A percentile compares a stretch with the other conserved stretches of the same genome.
Evolutionary conservation across 176 grass and related monocot genomes (phyloP).

Genomic region (Triticum monococcum): DNA sequence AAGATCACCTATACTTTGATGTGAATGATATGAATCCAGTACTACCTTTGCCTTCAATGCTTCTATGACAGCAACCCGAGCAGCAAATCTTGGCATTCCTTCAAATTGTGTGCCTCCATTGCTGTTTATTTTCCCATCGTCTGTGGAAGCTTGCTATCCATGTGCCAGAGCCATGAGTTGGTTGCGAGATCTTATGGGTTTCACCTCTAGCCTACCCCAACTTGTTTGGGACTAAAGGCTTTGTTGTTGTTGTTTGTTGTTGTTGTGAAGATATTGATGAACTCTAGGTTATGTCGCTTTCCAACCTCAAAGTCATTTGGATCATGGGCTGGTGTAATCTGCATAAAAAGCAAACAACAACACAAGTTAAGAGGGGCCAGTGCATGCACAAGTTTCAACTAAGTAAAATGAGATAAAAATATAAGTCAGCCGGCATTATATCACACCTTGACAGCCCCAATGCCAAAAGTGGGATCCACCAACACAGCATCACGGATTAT

Average conservation of each 20-base stretch:
- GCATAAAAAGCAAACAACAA: constrained; percentile 27
- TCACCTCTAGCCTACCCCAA: no score
- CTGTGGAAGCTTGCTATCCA: no score
- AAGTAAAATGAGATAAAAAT: not conserved
- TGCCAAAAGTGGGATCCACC: constrained; percentile 80
- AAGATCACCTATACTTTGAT: not conserved
- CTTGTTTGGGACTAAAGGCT: no score
- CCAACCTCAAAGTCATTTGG: constrained; percentile 93
- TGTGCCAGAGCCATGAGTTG: no score
- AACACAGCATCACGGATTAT: constrained; percentile 80
- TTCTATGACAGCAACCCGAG: constrained; percentile 67
- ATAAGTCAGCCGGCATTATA: not conserved
- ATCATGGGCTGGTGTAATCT: constrained; percentile 96
- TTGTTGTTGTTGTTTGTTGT: no score
- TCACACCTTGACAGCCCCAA: constrained; percentile 87
- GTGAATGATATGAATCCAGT: not conserved
- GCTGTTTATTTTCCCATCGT: constrained; percentile 82
- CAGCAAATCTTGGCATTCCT: constrained; percentile 76
- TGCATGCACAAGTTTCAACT: not conserved
- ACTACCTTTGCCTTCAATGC: constrained; percentile 70
- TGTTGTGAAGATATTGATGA: constrained; percentile 86
- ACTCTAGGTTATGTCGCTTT: constrained; percentile 87
- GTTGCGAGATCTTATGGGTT: no score
- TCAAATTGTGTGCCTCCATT: constrained; percentile 75
- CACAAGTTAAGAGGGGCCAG: not conserved